Evolutionary conservation across 345 rosid genomes (phyloP).

Genomic region (Linum trigynum): DNA sequence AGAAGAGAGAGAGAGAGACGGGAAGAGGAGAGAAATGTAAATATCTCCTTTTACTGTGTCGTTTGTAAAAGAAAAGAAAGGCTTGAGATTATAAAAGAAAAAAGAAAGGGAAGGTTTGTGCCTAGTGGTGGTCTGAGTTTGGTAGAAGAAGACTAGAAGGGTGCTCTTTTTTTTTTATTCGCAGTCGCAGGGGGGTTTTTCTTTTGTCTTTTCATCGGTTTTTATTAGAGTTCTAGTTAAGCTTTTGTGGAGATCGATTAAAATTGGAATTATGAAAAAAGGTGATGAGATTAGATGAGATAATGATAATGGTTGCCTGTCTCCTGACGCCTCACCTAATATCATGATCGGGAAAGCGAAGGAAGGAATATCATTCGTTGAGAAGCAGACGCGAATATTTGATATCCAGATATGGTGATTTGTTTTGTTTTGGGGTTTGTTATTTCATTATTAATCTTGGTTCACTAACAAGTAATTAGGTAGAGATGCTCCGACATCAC

Average conservation of each 20-base stretch:
- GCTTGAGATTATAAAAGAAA: too few species aligned
- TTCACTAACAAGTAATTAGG: too few species aligned
- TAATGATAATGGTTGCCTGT: too few species aligned
- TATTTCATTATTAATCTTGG: too few species aligned
- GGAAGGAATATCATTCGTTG: neutral
- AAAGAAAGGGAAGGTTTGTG: neutral
- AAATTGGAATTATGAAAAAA: too few species aligned
- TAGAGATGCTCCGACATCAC: too few species aligned
- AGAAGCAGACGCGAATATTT: neutral
- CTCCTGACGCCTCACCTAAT: too few species aligned
- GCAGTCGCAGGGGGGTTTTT: too few species aligned
- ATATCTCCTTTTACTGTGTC: constrained; percentile 2
- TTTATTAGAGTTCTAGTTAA: too few species aligned
- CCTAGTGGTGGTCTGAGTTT: constrained; percentile 3
- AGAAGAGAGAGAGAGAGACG: neutral
- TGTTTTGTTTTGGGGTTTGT: neutral
- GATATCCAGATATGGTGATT: neutral
- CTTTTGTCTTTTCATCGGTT: too few species aligned
- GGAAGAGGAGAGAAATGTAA: neutral
- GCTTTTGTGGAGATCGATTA: too few species aligned
- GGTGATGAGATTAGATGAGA: neutral
- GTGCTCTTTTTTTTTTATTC: neutral
- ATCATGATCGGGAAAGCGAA: neutral
- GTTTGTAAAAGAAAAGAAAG: neutral
- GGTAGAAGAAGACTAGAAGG: neutral